Evolutionary conservation across 1,139 yeast genomes (phyloP).

Genomic region (Geotrichum fermentans): DNA sequence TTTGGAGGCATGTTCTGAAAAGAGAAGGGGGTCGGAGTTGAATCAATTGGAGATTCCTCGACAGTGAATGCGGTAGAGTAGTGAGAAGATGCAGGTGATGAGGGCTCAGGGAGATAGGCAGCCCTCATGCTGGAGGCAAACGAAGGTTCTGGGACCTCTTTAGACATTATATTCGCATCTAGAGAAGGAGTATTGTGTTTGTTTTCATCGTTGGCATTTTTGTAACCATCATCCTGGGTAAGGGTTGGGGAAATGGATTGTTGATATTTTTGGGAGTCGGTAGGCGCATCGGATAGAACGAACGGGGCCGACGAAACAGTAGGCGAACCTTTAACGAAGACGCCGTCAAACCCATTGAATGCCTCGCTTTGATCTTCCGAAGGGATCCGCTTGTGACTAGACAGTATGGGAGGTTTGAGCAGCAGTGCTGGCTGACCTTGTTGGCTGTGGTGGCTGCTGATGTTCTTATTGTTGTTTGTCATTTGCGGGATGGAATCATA

Average conservation of each 20-base stretch:
- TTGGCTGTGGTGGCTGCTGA: not conserved
- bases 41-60: not conserved
- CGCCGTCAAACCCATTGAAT: constrained; percentile 16
- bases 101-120: not conserved
- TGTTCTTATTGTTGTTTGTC: not conserved
- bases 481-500: constrained; percentile 9
- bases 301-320: not conserved
- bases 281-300: not conserved
- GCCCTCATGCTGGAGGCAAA: not conserved
- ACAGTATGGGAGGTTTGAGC: constrained; percentile 13
- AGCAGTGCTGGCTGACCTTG: constrained; percentile 1
- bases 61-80: not conserved
- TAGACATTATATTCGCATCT: not conserved
- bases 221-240: not conserved
- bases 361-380: constrained; percentile 2
- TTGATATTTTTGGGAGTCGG: not conserved
- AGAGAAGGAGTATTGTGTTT: not conserved
- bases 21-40: constrained; percentile 1
- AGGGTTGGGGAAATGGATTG: not conserved
- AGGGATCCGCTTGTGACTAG: constrained; percentile 4
- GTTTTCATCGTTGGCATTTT: constrained; percentile 1
- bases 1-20: constrained; percentile 5
- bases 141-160: not conserved
- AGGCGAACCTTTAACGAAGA: constrained; percentile 3
- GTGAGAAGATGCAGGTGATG: constrained; percentile 9